A percentile compares a stretch with the other conserved stretches of the same genome.
Evolutionary conservation across 2,329 filamentous ascomycete genomes (phyloP).

Genomic region (Pyrenophora teres): DNA sequence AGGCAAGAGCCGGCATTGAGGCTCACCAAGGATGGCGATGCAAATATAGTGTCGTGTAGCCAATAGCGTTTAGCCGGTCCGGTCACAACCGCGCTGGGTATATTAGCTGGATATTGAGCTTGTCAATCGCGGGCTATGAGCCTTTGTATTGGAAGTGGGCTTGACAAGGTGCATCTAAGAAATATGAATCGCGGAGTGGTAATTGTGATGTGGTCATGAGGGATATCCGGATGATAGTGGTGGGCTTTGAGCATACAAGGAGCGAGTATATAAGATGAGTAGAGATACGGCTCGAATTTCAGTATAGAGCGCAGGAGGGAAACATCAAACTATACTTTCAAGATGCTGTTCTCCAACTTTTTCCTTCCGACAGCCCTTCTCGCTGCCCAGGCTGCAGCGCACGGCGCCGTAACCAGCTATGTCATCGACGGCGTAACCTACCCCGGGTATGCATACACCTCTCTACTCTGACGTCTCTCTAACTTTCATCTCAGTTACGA

Average conservation of each 20-base stretch:
- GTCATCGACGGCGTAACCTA: conserved; percentile 41
- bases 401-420: conserved; percentile 46
- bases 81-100: conserved; percentile 19
- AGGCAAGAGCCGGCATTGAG: conserved; percentile 31
- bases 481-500: conserved; percentile 54
- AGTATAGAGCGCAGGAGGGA: not conserved
- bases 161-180: conserved; percentile 9
- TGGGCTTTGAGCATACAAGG: not conserved
- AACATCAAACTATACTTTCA: conserved; percentile 16
- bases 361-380: conserved; percentile 41
- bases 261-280: conserved; percentile 24
- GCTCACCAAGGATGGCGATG: conserved; percentile 14
- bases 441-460: conserved; percentile 30
- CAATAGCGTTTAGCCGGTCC: conserved; percentile 33
- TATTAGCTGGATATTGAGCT: conserved; percentile 29
- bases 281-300: not conserved
- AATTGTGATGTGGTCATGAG: conserved; percentile 14
- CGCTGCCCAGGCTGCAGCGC: conserved; percentile 38
- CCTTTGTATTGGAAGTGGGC: conserved; percentile 22
- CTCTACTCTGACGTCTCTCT: conserved; percentile 34
- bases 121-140: conserved; percentile 21
- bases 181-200: conserved; percentile 3
- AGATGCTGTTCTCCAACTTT: conserved; percentile 46
- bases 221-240: conserved; percentile 13
- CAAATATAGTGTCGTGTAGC: conserved; percentile 22